Base-by-base conservation (phyloP, 2,329 filamentous ascomycete genomes). In the Chrysosporium keratinophilum region DNA sequence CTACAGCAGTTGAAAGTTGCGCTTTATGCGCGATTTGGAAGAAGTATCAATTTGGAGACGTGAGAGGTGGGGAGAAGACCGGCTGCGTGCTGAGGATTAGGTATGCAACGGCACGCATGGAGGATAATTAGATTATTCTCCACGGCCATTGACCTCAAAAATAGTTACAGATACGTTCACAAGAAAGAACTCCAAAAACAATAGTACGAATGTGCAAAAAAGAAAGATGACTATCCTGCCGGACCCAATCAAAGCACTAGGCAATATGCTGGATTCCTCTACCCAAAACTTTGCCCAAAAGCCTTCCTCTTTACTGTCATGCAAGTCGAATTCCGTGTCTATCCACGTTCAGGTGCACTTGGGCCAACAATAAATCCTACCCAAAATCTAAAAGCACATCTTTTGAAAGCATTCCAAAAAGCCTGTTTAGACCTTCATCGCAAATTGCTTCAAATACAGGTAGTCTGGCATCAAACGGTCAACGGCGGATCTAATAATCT, bases 1-100 rank as follows among this genome's bases (percentile, higher is more conserved):
- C 90, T 97, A 87, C 80, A 82, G 58, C 78, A 86, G 68, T 77
- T 98, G 59, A 98, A 98, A 76, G 86, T 95, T 56, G 83, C 87
- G 58, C 74, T 98, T 57, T 98, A 98, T 72, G 90, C 89, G 34
- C 82, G 94, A 58, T 98, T 98, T 72, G 93, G 93, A 54, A 83
- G 87, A 70, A 95, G 90, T 69, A 98, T 98, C 76, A 98, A 98
- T 72, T 77, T 97, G 60, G 93, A 98, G 54, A 57, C 58, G 47
- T 58, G 23, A 57, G 17, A 23, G 23, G n/a, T 20, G 42, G 5
- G 42, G 12, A 5, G 5, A 19, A 46, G 5, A 4, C 14, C 12
- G 5, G 19, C 17, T 14, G 6, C 23, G 5, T 33, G 6, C 1
- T 7, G 23, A 46, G 9, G 6, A 3, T 7, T 23, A 44, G 17